These are phyloP conservation scores for Penicillium argentinense DNA, from an alignment of 495 filamentous ascomycete species.

Conservation along the genomic window DNA sequence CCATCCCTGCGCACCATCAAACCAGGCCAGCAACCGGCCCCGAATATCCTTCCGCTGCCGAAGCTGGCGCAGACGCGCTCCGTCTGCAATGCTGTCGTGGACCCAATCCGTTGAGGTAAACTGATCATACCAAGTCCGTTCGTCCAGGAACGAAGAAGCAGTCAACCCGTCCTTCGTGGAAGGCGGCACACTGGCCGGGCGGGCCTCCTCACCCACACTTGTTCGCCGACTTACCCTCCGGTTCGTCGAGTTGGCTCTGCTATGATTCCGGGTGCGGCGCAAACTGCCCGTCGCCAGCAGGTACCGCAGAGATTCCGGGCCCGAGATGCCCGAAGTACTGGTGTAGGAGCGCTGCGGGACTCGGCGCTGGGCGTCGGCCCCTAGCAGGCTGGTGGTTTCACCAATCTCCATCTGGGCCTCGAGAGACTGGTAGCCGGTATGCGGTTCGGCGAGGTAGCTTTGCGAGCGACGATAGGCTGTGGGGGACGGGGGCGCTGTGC, in stretches of 20 bases:
- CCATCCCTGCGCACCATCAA: constrained; percentile 94
- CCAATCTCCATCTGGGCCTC: constrained; percentile 33
- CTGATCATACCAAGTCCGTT: constrained; percentile 98
- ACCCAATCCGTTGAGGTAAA: constrained; percentile 99
- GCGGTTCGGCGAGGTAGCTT: constrained; percentile 38
- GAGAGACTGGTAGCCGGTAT: constrained; percentile 39
- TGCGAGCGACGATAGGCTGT: constrained; percentile 34
- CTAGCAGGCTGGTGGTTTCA: constrained; percentile 41
- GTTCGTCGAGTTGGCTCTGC: constrained; percentile 62
- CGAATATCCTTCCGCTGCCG: constrained; percentile 79
- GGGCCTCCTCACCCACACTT: constrained; percentile 33
- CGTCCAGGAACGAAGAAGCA: constrained; percentile 62
- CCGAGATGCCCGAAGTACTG: constrained; percentile 33
- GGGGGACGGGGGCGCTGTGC: constrained; percentile 43
- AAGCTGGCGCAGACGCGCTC: constrained; percentile 79
- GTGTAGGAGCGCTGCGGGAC: constrained; percentile 42
- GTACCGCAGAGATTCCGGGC: constrained; percentile 34
- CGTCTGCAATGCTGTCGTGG: constrained; percentile 94
- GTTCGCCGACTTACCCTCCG: constrained; percentile 51
- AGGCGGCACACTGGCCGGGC: constrained; percentile 42
- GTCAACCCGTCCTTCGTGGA: constrained; percentile 58
- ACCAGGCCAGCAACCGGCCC: constrained; percentile 70
- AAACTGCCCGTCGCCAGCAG: constrained; percentile 39
- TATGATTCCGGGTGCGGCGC: constrained; percentile 61
- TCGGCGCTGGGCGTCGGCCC: constrained; percentile 19